A percentile compares a stretch with the other conserved stretches of the same genome.
Conservation (phyloP, 2,329 filamentous ascomycete species). For the Neonectria magnoliae region DNA sequence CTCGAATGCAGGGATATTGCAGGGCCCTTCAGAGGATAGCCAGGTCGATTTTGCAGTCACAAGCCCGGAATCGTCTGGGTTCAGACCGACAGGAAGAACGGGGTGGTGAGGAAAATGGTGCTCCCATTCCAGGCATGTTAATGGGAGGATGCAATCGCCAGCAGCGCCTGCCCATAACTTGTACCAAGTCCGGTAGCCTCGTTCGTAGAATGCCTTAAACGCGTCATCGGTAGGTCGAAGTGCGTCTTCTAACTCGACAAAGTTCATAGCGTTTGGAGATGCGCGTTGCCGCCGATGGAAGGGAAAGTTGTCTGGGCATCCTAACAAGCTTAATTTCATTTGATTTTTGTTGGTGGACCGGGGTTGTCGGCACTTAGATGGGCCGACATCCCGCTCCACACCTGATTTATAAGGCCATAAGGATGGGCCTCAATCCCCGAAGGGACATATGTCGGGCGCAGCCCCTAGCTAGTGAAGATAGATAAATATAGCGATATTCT, state of each 20-base stretch:
- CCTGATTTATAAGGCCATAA: too few species aligned
- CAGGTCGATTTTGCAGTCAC: slow-evolving; percentile 15
- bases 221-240: slow-evolving; percentile 9
- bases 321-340: too few species aligned
- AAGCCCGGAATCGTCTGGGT: slow-evolving; percentile 12
- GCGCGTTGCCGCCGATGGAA: too few species aligned
- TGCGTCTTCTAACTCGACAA: slow-evolving; percentile 5
- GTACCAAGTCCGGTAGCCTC: slow-evolving; percentile 16
- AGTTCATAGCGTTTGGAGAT: too few species aligned
- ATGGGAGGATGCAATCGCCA: slow-evolving; percentile 1
- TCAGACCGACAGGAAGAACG: not conserved
- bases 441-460: too few species aligned
- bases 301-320: too few species aligned
- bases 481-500: too few species aligned
- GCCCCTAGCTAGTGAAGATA: too few species aligned
- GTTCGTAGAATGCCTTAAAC: slow-evolving; percentile 16
- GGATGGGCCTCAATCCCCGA: too few species aligned
- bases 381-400: too few species aligned
- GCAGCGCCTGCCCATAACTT: slow-evolving; percentile 3
- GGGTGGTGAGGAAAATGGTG: slow-evolving; percentile 13
- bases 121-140: slow-evolving; percentile 12
- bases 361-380: too few species aligned
- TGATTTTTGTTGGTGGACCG: too few species aligned
- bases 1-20: slow-evolving; percentile 5
- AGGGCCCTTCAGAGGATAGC: slow-evolving; percentile 5